Base-by-base conservation (phyloP, 1,139 yeast species). In the Blastobotrys persicus region DNA sequence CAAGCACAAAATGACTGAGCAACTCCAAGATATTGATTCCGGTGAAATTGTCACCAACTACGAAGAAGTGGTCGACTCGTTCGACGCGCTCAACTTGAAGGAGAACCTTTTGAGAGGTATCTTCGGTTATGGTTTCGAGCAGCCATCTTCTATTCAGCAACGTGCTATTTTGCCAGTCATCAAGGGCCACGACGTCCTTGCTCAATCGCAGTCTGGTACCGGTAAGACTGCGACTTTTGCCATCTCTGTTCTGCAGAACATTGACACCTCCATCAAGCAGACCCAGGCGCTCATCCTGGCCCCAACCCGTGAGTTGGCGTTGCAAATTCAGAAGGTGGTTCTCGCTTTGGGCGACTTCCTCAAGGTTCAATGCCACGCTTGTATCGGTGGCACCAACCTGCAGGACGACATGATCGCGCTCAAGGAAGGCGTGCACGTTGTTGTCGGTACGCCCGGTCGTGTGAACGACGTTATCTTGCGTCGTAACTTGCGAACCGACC, bases 121-220 rank as follows among this genome's bases (percentile, higher is more conserved):
- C 44, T 91, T 87, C 66, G 82, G 84, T 14, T 89, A 89, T 67
- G 98, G 98, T 16, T 92, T 89, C 64, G 96, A 89, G 68, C 80
- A 85, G 7, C 98, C 98, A 14, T 88, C 96, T 19, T 89, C 97
- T 5, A 92, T 92, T 68, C 98, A 92, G 69, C 87, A 95, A 40
- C 76, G 98, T 59, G 98, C 97, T 32, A 92, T 92, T 50, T 79
- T 86, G 71, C 98, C 91, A 64, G 89, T 91, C 55, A 88, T 91
- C 48, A 79, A 84, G 47, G 98, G 97, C 3, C 79, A 84, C 60
- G 98, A 92, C 66, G 87, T 92, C 2, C 88, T 92, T 53, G 98
- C 98, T 18, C 98, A 92, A 69, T 97, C 98, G 9, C 98, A 92
- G 67, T 88, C 96, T 3, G 98, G 98, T 55, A 92, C 98, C 1